phyloP scores from a whole-genome alignment of 306 rosid species.

The Mimosa pudica region DNA sequence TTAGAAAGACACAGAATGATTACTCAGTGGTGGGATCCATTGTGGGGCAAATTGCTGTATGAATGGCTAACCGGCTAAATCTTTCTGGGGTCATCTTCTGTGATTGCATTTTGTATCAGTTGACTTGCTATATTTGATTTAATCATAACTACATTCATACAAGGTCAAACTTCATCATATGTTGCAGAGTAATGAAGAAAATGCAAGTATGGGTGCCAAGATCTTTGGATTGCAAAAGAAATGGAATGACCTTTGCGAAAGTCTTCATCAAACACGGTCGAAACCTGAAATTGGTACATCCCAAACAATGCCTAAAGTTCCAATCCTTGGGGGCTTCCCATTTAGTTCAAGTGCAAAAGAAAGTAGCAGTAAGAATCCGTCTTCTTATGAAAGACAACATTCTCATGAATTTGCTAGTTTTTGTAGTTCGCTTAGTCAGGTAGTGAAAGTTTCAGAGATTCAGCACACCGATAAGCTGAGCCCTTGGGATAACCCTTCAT shows the following conservation, averaged over 20 bases:
- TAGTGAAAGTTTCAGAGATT: constrained; percentile 39
- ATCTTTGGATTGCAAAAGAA: constrained; percentile 62
- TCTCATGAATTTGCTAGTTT: constrained; percentile 37
- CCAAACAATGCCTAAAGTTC: constrained; percentile 45
- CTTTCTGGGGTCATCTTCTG: constrained; percentile 16
- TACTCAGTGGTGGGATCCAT: constrained; percentile 18
- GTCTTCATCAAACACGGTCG: constrained; percentile 50
- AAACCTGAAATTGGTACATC: constrained; percentile 45
- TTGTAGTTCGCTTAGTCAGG: constrained; percentile 34
- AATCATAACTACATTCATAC: constrained; percentile 35
- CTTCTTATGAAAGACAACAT: constrained; percentile 36
- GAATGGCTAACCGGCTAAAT: background rate
- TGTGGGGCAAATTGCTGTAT: constrained; percentile 28
- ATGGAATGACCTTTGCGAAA: constrained; percentile 72
- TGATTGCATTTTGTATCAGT: constrained; percentile 27
- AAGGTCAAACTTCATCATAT: constrained; percentile 44
- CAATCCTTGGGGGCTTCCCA: constrained; percentile 49
- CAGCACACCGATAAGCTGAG: constrained; percentile 37
- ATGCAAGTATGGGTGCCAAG: constrained; percentile 45
- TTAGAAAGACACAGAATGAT: constrained; percentile 13
- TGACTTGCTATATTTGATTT: constrained; percentile 28
- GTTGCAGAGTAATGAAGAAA: constrained; percentile 73
- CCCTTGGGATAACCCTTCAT: constrained; percentile 38
- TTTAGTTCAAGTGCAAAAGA: constrained; percentile 44
- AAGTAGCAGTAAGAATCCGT: constrained; percentile 53